Evolutionary conservation across 2,329 filamentous ascomycete genomes (phyloP), one percentile per base, ranked within the genome.

Genomic region (Aquanectria penicillioides): DNA sequence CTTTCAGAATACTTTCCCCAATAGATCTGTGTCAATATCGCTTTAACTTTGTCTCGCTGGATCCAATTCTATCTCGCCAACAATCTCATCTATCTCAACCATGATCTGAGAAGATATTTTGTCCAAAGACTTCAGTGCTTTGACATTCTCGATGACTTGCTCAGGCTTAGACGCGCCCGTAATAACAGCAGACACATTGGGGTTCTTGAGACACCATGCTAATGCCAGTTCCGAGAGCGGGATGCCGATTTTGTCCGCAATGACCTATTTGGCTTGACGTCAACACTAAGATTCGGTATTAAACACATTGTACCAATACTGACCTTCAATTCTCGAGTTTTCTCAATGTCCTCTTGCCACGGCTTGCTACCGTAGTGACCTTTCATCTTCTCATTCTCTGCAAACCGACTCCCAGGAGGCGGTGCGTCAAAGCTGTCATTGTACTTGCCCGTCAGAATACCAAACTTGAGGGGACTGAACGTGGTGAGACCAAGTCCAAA

Each of bases 401-500:
- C 82, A 73, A 88, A 88, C 66, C 83, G 81, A 49, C 81, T 83
- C 40, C 83, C 78, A 5, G 85, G 84, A 15, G 87, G 80, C 41
- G 69, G 57, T 41, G 81, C 72, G 37, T 77, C 73, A 9, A 87
- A 75, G 1, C 81, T 80, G 37, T 80, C 78, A 49, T 87, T 88
- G 76, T 90, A 90, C 74, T 90, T 90, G 26, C 88, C 88, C 0
- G 85, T 86, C 49, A 90, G 75, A 46, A 90, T 74, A 3, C 88
- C 88, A 33, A 75, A 74, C 61, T 77, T 77, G 63, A 90, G 77
- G 2, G 87, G 87, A 13, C 80, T 83, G 73, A 83, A 90, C 28
- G 82, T 83, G 2, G 88, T 90, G 43, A 89, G 74, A 2, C 87
- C 88, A 1, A 86, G 76, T 1, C 86, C 85, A 54, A 81, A 78